A percentile compares a stretch with the other conserved stretches of the same genome.
phyloP scores from a whole-genome alignment of 2,329 filamentous ascomycete species.

The Neopestalotiopsis sp. region DNA sequence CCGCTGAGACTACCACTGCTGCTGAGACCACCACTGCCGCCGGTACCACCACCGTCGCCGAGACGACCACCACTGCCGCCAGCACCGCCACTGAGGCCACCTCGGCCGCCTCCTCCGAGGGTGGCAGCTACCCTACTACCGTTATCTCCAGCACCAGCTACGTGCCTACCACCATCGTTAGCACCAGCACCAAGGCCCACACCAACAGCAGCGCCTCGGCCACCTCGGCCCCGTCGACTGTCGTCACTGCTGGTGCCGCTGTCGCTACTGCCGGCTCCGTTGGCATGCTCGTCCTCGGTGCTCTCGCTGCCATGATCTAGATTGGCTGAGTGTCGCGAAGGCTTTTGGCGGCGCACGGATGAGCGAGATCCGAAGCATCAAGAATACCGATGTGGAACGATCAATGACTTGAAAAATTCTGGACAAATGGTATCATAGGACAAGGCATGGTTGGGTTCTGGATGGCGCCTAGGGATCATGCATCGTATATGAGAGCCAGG shows the following conservation, averaged over 20 bases:
- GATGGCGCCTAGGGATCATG: neutral
- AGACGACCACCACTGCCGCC: neutral
- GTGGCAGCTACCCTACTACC: neutral
- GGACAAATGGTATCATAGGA: no score
- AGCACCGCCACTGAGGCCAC: neutral
- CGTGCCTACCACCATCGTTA: conserved; percentile 20
- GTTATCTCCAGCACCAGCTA: conserved; percentile 8
- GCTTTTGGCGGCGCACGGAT: neutral
- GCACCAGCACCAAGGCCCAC: conserved; percentile 22
- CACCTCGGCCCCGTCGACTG: conserved; percentile 7
- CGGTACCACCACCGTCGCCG: conserved; percentile 16
- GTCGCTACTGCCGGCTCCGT: conserved; percentile 13
- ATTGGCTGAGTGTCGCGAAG: neutral
- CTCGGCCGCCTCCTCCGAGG: neutral
- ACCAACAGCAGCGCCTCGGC: conserved; percentile 12
- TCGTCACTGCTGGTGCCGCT: conserved; percentile 17
- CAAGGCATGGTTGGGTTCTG: no score
- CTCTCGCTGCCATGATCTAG: conserved; percentile 16
- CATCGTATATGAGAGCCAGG: neutral
- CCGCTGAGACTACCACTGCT: conserved; percentile 11
- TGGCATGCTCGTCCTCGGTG: conserved; percentile 18
- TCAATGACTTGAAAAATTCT: no score
- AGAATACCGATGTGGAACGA: no score
- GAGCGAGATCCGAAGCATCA: no score
- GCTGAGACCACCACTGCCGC: conserved; percentile 10